Evolutionary conservation across 805 yeast genomes (phyloP), one percentile per base, ranked within the genome.

Genomic region (Ogataea saltuana): DNA sequence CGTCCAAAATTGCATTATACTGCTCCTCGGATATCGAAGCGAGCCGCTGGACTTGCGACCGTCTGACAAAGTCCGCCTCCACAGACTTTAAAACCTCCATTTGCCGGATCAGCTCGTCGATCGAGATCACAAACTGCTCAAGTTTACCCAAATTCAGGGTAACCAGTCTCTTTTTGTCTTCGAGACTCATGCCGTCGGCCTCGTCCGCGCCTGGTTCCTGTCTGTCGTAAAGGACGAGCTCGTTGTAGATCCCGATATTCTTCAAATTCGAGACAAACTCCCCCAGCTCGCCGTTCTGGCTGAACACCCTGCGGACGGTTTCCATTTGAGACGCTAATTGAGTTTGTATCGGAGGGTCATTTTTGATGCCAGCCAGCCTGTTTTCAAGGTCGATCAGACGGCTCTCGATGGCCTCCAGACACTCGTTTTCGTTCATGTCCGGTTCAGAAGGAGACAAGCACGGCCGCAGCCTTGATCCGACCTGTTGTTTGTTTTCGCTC

Each of bases 341-440:
- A 13, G 36, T 39, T 9, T 10, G 8, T 4, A 42, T 4, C 3
- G 47, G 20, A 1, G 32, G 30, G 12, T 48, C 47, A 15, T 27
- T n/a, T 4, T 27, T 12, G n/a, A 35, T 16, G 11, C 48, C 54
- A 10, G 31, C 41, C n/a, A 47, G 33, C 3, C 28, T 32, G 7
- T 48, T 35, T 39, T 54, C 58, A 36, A 54, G 23, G 11, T 31
- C 41, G 13, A 42, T 17, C n/a, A 54, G 28, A 2, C 58, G 45
- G 25, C 37, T 6, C 20, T 49, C 44, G 13, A 53, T 19, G 6
- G 51, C 46, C 15, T 42, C 33, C 35, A 38, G 30, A 18, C 28
- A 26, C 20, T 39, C 40, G 9, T 28, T 25, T 4, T 30, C 17
- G 13, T 38, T n/a, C 48, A 44, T 40, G 9, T 10, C 13, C n/a